phyloP scores from a whole-genome alignment of 2,329 filamentous ascomycete genomes.

The Aspergillus sp. region DNA sequence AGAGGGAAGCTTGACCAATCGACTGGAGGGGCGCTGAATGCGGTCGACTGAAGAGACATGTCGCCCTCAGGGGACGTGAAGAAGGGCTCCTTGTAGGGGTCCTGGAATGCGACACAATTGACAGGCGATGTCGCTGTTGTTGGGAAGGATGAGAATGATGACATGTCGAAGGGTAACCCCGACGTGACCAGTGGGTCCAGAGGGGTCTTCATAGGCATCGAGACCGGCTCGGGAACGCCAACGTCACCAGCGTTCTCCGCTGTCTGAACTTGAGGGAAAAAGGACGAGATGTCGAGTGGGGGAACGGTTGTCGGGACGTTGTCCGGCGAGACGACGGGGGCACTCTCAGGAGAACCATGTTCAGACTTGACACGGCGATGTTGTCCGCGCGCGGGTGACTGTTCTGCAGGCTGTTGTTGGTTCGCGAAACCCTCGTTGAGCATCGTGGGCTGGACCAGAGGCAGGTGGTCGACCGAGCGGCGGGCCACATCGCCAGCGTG shows the following conservation, averaged over 20 bases:
- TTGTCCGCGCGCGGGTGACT: constrained; percentile 31
- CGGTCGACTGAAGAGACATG: constrained; percentile 39
- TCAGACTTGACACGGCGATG: constrained; percentile 47
- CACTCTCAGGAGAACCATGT: constrained; percentile 49
- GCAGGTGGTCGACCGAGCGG: constrained; percentile 56
- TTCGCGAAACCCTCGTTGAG: constrained; percentile 32
- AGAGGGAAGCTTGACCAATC: constrained; percentile 54
- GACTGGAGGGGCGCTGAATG: constrained; percentile 45
- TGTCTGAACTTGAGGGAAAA: constrained; percentile 29
- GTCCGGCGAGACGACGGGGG: constrained; percentile 30
- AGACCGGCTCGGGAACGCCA: constrained; percentile 23
- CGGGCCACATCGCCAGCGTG: constrained; percentile 50
- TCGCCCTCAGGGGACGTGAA: constrained; percentile 49
- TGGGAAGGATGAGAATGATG: constrained; percentile 39
- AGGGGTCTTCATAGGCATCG: constrained; percentile 32
- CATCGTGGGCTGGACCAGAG: constrained; percentile 38
- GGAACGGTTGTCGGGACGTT: constrained; percentile 27
- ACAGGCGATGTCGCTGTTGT: constrained; percentile 37
- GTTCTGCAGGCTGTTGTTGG: constrained; percentile 31
- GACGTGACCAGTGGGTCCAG: constrained; percentile 38
- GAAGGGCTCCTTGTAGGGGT: constrained; percentile 42
- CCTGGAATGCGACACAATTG: constrained; percentile 40
- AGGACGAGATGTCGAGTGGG: constrained; percentile 36
- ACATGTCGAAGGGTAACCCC: constrained; percentile 44
- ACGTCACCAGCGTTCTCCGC: constrained; percentile 28